Conservation (phyloP, 805 yeast species). For the Candida bentonensis region DNA sequence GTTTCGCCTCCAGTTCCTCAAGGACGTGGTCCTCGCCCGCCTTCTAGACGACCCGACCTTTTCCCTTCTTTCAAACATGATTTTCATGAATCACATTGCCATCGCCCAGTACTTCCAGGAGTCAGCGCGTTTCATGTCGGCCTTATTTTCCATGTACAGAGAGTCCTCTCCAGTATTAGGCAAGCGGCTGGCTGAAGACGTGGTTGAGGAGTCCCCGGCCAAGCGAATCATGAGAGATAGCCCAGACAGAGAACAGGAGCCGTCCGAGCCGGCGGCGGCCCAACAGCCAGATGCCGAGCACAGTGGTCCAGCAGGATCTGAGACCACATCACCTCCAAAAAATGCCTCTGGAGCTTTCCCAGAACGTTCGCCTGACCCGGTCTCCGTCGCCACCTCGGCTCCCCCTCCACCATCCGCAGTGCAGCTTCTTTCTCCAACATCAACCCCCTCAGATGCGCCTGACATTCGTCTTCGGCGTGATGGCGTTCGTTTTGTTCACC, state of each 20-base stretch:
- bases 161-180: constrained; percentile 7
- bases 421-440: not conserved
- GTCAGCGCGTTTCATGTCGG: constrained; percentile 36
- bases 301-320: constrained; percentile 2
- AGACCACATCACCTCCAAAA: constrained; percentile 4
- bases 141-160: constrained; percentile 45
- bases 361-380: not conserved
- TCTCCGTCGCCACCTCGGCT: no score
- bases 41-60: constrained; percentile 69
- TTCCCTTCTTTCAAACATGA: constrained; percentile 49
- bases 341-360: constrained; percentile 2
- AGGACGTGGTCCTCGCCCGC: constrained; percentile 77
- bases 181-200: not conserved
- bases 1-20: constrained; percentile 63
- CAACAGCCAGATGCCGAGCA: not conserved
- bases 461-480: constrained; percentile 31
- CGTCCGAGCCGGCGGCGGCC: not conserved
- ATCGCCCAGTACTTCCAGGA: constrained; percentile 46
- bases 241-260: constrained; percentile 1
- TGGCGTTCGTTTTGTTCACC: constrained; percentile 68
- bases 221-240: not conserved
- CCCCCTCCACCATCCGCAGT: not conserved
- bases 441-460: constrained; percentile 2
- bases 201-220: not conserved
- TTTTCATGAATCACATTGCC: constrained; percentile 54